phyloP scores from a whole-genome alignment of 306 rosid species.

The Casuarina cunninghamiana region DNA sequence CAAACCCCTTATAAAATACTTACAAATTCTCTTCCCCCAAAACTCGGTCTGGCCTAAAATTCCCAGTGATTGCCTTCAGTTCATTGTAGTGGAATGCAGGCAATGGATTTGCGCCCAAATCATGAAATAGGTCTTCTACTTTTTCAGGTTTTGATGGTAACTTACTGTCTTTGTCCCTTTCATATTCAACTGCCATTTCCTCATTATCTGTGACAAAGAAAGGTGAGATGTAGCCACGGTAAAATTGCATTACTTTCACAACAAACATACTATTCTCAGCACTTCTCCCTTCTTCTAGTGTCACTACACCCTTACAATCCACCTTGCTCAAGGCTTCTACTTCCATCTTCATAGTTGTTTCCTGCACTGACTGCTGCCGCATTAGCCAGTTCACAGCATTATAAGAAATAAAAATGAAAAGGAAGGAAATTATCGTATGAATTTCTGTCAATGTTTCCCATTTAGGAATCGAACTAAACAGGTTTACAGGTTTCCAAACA shows the following conservation, averaged over 20 bases:
- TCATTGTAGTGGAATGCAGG: constrained; percentile 74
- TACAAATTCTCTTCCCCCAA: constrained; percentile 99
- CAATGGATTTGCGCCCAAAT: constrained; percentile 81
- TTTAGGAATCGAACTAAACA: constrained; percentile 5
- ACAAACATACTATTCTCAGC: constrained; percentile 90
- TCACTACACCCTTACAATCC: constrained; percentile 97
- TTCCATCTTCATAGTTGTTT: constrained; percentile 87
- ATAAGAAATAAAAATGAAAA: background rate
- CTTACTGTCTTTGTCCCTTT: constrained; percentile 51
- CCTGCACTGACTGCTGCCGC: constrained; percentile 99
- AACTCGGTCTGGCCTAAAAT: constrained; percentile 75
- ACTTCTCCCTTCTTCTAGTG: constrained; percentile 98
- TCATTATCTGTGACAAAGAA: constrained; percentile 97
- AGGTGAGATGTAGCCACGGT: constrained; percentile 95
- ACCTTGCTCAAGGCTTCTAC: constrained; percentile 98
- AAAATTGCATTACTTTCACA: constrained; percentile 99
- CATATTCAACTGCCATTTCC: constrained; percentile 93
- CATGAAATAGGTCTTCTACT: constrained; percentile 88
- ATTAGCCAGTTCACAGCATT: constrained; percentile 92
- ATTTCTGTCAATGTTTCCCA: no score
- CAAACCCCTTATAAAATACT: constrained; percentile 89
- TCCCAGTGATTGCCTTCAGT: constrained; percentile 66
- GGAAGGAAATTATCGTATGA: no score
- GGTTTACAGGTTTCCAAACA: background rate
- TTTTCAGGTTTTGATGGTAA: constrained; percentile 91